phyloP scores from a whole-genome alignment of 331 rosid species.

The Rosa hybrid region DNA sequence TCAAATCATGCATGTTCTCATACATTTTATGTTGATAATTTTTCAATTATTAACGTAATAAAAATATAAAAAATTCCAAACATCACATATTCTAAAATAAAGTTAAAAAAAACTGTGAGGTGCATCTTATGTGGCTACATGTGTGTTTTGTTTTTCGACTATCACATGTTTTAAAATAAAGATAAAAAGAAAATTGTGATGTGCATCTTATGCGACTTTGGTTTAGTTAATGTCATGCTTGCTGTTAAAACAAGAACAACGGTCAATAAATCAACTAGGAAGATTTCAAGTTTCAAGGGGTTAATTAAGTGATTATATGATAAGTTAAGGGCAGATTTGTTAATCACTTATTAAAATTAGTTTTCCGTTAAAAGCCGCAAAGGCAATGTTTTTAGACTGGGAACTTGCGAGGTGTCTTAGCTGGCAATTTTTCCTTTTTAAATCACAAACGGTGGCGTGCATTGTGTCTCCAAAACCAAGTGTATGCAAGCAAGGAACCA shows the following conservation, averaged over 20 bases:
- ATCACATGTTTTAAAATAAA: too few relatives aligned
- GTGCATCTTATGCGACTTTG: neutral
- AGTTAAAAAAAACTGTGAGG: too few relatives aligned
- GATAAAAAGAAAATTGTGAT: too few relatives aligned
- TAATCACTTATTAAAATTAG: neutral
- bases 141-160: too few relatives aligned
- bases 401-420: conserved; percentile 1
- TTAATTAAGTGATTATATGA: neutral
- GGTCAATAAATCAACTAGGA: neutral
- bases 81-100: neutral
- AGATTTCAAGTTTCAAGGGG: neutral
- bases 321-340: neutral
- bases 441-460: neutral
- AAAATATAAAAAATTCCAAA: neutral
- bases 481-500: neutral
- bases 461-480: neutral
- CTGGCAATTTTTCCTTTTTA: neutral
- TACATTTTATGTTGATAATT: too few relatives aligned
- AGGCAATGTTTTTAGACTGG: neutral
- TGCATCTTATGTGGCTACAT: too few relatives aligned
- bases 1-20: too few relatives aligned
- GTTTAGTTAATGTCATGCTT: neutral
- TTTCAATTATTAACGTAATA: too few relatives aligned
- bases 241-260: neutral
- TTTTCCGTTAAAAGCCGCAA: neutral